Evolutionary conservation across 371 early-diverging fungal species (phyloP).

Genomic region (Haplosporangium sp.): DNA sequence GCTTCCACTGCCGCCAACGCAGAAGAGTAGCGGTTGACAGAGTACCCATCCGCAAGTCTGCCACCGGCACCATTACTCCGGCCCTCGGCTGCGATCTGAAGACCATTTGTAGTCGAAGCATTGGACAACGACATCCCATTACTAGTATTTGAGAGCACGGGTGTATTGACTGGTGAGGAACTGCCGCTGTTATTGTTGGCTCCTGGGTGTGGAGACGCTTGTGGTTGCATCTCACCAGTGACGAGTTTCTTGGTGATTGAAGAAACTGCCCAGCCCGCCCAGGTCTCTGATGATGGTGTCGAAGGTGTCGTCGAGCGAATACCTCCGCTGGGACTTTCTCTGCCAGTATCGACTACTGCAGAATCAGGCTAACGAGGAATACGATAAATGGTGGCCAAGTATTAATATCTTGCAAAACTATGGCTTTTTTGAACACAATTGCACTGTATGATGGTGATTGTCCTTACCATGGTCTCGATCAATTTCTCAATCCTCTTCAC

Average conservation of each 20-base stretch:
- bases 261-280: conserved; percentile 85
- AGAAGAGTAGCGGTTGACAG: conserved; percentile 50
- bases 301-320: conserved; percentile 46
- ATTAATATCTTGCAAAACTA: too few relatives aligned
- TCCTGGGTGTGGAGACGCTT: conserved; percentile 18
- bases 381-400: neutral
- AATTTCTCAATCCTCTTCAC: conserved; percentile 72
- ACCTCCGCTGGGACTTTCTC: conserved; percentile 35
- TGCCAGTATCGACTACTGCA: conserved; percentile 53
- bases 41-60: conserved; percentile 20
- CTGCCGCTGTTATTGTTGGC: conserved; percentile 5
- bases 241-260: conserved; percentile 63
- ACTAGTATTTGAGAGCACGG: conserved; percentile 22
- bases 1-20: conserved; percentile 50
- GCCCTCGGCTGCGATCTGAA: conserved; percentile 35
- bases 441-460: too few relatives aligned
- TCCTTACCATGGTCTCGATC: conserved; percentile 75
- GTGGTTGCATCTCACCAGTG: conserved; percentile 53
- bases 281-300: conserved; percentile 60
- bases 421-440: too few relatives aligned
- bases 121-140: conserved; percentile 36
- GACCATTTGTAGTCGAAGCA: conserved; percentile 19
- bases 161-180: conserved; percentile 29
- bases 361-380: conserved; percentile 65
- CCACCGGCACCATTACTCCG: conserved; percentile 1